Percentiles rank a stretch among this genome's conserved stretches.
These are phyloP conservation scores for Exutisphaerella laricina DNA, from an alignment of 2,329 filamentous ascomycete genomes.

Conservation along the genomic window DNA sequence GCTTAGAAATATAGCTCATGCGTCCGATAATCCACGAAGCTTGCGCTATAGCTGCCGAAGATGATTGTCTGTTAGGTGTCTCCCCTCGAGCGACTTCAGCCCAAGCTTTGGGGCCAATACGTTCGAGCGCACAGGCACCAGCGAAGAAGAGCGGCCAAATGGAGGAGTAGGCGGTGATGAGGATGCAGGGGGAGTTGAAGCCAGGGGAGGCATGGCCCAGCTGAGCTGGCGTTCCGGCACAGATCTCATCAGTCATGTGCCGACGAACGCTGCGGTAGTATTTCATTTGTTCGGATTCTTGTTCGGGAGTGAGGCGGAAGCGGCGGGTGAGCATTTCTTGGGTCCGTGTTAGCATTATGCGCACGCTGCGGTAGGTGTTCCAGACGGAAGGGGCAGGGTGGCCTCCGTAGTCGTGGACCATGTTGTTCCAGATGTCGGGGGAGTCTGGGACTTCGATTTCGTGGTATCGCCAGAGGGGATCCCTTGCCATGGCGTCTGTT, in stretches of 20 bases:
- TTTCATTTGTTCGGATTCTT: conserved; percentile 17
- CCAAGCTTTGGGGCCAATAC: conserved; percentile 20
- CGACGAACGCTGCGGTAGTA: conserved; percentile 27
- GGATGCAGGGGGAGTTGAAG: conserved; percentile 22
- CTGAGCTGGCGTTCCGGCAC: conserved; percentile 22
- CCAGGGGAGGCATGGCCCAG: conserved; percentile 26
- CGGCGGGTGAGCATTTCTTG: conserved; percentile 26
- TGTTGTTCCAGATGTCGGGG: conserved; percentile 30
- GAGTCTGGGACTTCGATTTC: conserved; percentile 26
- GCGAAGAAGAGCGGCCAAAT: conserved; percentile 35
- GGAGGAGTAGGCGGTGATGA: conserved; percentile 28
- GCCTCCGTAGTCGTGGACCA: conserved; percentile 24
- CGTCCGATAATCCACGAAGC: conserved; percentile 29
- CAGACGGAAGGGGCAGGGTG: conserved; percentile 22
- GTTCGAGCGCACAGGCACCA: conserved; percentile 29
- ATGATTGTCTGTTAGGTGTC: not conserved
- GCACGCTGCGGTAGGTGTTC: conserved; percentile 26
- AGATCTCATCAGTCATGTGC: conserved; percentile 31
- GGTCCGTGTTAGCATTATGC: conserved; percentile 29
- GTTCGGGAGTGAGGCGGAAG: conserved; percentile 13
- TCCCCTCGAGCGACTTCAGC: conserved; percentile 7
- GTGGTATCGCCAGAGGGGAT: conserved; percentile 25
- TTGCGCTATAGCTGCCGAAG: conserved; percentile 25
- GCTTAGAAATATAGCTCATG: conserved; percentile 27
- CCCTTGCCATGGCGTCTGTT: conserved; percentile 16